These are phyloP conservation scores for Clarireedia hainanense DNA, from an alignment of 2,329 filamentous ascomycete species.

Conservation along the genomic window DNA sequence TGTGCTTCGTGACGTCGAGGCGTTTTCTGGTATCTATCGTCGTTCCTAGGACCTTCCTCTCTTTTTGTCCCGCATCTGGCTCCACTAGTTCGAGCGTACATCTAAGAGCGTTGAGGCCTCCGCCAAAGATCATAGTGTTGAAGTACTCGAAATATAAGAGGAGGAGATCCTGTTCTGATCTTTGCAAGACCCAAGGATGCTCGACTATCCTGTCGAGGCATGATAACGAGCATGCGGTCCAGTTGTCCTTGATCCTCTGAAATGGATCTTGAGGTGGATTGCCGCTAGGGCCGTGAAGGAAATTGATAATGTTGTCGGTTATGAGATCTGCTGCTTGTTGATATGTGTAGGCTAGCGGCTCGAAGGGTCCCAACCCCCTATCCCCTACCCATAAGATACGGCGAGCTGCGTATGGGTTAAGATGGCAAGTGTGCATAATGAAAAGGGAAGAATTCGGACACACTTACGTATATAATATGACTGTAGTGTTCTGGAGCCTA, in stretches of 20 bases:
- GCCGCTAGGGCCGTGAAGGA: not conserved
- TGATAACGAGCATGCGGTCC: not conserved
- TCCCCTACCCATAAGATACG: constrained; percentile 4
- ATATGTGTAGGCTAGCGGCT: constrained; percentile 6
- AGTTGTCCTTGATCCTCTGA: not conserved
- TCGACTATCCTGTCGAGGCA: not conserved
- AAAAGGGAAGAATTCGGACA: not conserved
- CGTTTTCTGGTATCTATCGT: not conserved
- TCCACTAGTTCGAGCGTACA: not conserved
- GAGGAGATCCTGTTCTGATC: not conserved
- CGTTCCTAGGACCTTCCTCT: not conserved
- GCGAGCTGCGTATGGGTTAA: constrained; percentile 3
- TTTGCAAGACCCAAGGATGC: constrained; percentile 3
- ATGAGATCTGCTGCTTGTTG: constrained; percentile 5
- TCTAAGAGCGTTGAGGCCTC: constrained; percentile 1
- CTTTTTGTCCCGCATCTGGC: not conserved
- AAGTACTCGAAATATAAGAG: constrained; percentile 3
- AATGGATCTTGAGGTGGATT: not conserved
- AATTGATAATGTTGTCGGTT: not conserved
- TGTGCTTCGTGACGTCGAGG: not conserved
- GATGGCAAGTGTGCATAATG: constrained; percentile 3
- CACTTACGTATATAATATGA: not conserved
- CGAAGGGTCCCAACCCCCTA: not conserved
- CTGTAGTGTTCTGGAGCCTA: not conserved
- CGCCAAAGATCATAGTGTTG: constrained; percentile 4